Percentiles rank a stretch among this genome's conserved stretches.
These are phyloP conservation scores for slime mould (Dictyostelium discoideum) DNA, from an alignment of 78 protist species.

Conservation along the genomic window dicty_2.7 NC_007089.4:996501-997000, in stretches of 20 bases:
- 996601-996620: slow-evolving; percentile 60
- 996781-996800: slow-evolving; percentile 37
- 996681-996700: slow-evolving; percentile 54
- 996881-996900: slow-evolving; percentile 22
- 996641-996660: background rate
- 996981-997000: slow-evolving; percentile 30
- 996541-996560: slow-evolving; percentile 17
- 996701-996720: background rate
- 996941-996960: slow-evolving; percentile 34
- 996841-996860: slow-evolving; percentile 75
- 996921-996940: slow-evolving; percentile 78
- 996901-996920: slow-evolving; percentile 28
- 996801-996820: slow-evolving; percentile 38
- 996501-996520: background rate
- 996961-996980: slow-evolving; percentile 31
- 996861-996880: slow-evolving; percentile 30
- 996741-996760: background rate
- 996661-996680: slow-evolving; percentile 44
- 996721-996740: background rate
- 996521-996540: slow-evolving; percentile 12
- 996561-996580: slow-evolving; percentile 47
- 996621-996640: slow-evolving; percentile 50
- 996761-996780: background rate
- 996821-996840: slow-evolving; percentile 68
- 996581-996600: slow-evolving; percentile 61